Base-by-base conservation (phyloP, 2,329 filamentous ascomycete species). In the Geosmithia flava region DNA sequence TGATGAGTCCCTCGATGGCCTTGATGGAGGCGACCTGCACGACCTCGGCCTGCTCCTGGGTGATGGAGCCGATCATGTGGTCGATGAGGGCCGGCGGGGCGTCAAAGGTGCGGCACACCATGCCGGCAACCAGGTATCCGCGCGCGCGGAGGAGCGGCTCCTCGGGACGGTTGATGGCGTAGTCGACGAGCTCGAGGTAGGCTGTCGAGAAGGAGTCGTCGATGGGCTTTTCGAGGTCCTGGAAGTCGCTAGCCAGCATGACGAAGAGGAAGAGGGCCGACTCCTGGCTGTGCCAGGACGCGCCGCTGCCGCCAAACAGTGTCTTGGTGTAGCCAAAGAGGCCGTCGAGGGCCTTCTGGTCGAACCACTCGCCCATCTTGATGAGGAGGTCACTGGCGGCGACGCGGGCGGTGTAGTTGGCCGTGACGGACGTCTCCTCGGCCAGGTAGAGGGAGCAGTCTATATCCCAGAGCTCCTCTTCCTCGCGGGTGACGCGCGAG, bases 401-500 rank as follows among this genome's bases (percentile, higher is more conserved):
- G 17, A 88, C 95, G 55, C 93, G 81, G 15, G 93, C 87, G 0
- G 93, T 96, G 67, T 97, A 98, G 64, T 97, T 97, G 30, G 90
- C 87, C 13, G 89, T 95, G 17, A 96, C 85, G 2, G 89, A 91
- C 2, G 88, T 91, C 67, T 97, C 91, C 65, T 98, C 93, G 1
- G 89, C 91, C 44, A 98, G 74, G 65, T 94, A 98, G 2, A 98
- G 77, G 50, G 95, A 97, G 55, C 94, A 85, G 63, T 98, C 93
- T 53, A 96, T 88, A 56, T 96, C 88, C 93, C 93, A 98, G 10
- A 98, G 68, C 7, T 87, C 88, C 66, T 96, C 88, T 60, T 97
- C 93, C 63, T 98, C 93, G 27, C 80, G 82, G 2, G 86, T 90
- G 56, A 98, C 94, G 54, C 91, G 87, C 13, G 89, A 84, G 65